Evolutionary conservation across 768 basidiomycete species (phyloP).

Genomic region (Macrolepiota fuliginosa): DNA sequence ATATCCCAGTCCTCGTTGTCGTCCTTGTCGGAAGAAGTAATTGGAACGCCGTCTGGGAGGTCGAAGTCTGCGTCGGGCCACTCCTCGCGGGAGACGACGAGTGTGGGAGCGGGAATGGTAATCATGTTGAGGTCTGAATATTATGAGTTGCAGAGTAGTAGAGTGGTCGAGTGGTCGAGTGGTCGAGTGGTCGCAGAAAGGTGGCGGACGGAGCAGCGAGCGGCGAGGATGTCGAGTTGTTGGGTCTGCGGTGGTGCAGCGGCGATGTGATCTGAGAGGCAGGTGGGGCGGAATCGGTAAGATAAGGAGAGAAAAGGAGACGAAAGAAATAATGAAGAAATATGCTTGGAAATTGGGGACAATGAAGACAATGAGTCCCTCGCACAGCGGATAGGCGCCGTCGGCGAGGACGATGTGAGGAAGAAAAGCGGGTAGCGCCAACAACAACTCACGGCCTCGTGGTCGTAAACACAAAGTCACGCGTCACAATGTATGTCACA

Average conservation of each 20-base stretch:
- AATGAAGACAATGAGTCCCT: slow-evolving; percentile 14
- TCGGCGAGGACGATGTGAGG: slow-evolving; percentile 12
- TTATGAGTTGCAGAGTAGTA: slow-evolving; percentile 14
- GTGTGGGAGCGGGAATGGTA: slow-evolving; percentile 56
- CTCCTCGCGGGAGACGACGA: slow-evolving; percentile 61
- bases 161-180: slow-evolving; percentile 10
- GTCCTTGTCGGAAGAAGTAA: slow-evolving; percentile 67
- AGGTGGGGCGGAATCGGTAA: not conserved
- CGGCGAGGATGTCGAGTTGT: slow-evolving; percentile 6
- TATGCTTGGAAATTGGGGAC: slow-evolving; percentile 8
- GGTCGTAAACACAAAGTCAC: slow-evolving; percentile 29
- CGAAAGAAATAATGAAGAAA: slow-evolving; percentile 11
- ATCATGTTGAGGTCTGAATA: slow-evolving; percentile 39
- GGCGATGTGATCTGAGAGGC: slow-evolving; percentile 1
- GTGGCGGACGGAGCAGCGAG: not conserved
- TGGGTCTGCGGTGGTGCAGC: not conserved
- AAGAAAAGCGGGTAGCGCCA: slow-evolving; percentile 11
- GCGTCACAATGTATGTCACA: slow-evolving; percentile 7
- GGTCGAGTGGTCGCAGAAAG: slow-evolving; percentile 3
- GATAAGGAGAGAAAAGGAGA: slow-evolving; percentile 13
- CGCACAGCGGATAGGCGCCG: slow-evolving; percentile 15
- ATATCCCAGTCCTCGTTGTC: slow-evolving; percentile 79
- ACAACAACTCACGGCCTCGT: slow-evolving; percentile 15
- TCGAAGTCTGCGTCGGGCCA: slow-evolving; percentile 90
- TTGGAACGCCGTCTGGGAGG: slow-evolving; percentile 69